Base-by-base conservation (phyloP, 1,139 yeast species). In the Magnusiomyces tetraspermus region DNA sequence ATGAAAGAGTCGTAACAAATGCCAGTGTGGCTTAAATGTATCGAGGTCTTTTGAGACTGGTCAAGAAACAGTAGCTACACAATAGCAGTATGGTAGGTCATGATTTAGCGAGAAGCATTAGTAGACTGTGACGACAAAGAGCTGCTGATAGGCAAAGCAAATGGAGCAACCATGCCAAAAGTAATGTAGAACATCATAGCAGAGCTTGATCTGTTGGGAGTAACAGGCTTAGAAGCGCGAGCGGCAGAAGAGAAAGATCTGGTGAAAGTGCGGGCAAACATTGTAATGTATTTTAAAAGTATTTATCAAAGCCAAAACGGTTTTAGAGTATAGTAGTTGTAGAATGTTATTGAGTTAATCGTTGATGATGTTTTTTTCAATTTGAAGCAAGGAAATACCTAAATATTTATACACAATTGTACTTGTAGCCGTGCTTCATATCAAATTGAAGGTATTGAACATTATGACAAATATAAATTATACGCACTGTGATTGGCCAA, bases 71-170 rank as follows among this genome's bases (percentile, higher is more conserved):
- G n/a, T n/a, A n/a, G n/a, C n/a, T n/a, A n/a, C n/a, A n/a, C n/a
- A n/a, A n/a, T n/a, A n/a, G n/a, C n/a, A n/a, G n/a, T n/a, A n/a
- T n/a, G n/a, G n/a, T n/a, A n/a, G n/a, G n/a, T n/a, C n/a, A 8
- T 28, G 33, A 28, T 28, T 28, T 28, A 28, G 6, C 11, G 33
- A 28, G 33, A 28, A 8, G 6, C 33, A 28, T 28, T 28, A 11
- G n/a, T n/a, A n/a, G 33, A 28, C 11, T 28, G 33, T 28, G 6
- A 11, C 6, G 38, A 38, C 17, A 53, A 30, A 19, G 51, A 33
- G 49, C 50, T 50, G 41, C 50, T 53, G 37, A 53, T 21, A n/a
- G 55, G 55, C 6, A 53, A 36, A n/a, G 46, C 53, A 53, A 53
- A 53, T 4, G 55, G 55, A 8, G 53, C 49, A 5, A 53, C 49